These are phyloP conservation scores for Vicia faba DNA, from an alignment of 306 rosid genomes.

Conservation along the genomic window DNA sequence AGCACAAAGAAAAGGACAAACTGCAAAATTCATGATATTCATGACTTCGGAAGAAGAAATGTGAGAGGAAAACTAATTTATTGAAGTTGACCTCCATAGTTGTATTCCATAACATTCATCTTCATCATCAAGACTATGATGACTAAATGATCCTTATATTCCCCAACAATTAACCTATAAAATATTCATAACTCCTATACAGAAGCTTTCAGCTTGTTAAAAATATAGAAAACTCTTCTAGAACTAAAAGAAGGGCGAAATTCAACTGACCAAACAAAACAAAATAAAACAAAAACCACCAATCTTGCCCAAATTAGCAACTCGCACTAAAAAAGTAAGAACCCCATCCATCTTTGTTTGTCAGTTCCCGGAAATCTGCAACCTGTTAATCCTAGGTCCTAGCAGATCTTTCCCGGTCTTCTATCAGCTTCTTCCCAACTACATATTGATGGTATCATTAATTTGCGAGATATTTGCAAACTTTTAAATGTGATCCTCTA, in stretches of 20 bases:
- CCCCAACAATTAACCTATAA: background rate
- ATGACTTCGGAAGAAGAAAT: too few relatives aligned
- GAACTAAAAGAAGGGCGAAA: background rate
- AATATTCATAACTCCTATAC: slow-evolving; percentile 1
- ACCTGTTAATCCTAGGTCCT: background rate
- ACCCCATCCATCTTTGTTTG: background rate
- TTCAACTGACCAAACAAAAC: background rate
- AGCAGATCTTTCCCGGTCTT: background rate
- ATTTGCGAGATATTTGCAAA: background rate
- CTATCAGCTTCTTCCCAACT: background rate
- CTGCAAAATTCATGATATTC: background rate
- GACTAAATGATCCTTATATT: slow-evolving; percentile 22
- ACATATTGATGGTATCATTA: background rate
- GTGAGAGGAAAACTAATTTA: background rate
- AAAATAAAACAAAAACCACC: background rate
- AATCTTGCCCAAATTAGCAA: slow-evolving; percentile 1
- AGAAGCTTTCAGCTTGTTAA: slow-evolving; percentile 15
- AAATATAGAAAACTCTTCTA: slow-evolving; percentile 6
- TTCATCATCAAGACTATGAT: slow-evolving; percentile 12
- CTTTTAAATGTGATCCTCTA: background rate
- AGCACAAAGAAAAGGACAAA: slow-evolving; percentile 12
- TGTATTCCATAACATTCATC: slow-evolving; percentile 1
- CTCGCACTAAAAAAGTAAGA: background rate
- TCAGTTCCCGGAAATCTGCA: background rate
- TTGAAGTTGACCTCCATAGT: slow-evolving; percentile 14